Conservation (phyloP, 257 asterid species). For the Nicotiana benthamiana region DNA sequence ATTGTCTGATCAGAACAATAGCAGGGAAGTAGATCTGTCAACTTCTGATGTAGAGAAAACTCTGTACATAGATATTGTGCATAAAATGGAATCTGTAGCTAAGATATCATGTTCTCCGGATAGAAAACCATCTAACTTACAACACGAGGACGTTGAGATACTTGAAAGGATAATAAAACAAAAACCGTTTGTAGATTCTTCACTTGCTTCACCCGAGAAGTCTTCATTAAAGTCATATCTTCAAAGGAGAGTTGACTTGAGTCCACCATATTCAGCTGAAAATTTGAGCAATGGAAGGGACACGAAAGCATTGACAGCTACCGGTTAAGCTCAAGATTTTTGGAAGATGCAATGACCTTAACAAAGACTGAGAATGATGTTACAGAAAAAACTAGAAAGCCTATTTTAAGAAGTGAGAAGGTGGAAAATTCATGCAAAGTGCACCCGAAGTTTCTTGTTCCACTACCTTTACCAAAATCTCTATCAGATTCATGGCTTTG, state of each 20-base stretch:
- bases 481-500: slow-evolving; percentile 90
- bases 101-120: slow-evolving; percentile 19
- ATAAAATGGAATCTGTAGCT: slow-evolving; percentile 21
- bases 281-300: slow-evolving; percentile 5
- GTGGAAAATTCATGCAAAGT: slow-evolving; percentile 11
- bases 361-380: slow-evolving; percentile 16
- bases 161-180: slow-evolving; percentile 16
- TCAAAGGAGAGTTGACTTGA: slow-evolving; percentile 20
- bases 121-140: slow-evolving; percentile 7
- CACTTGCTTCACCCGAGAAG: slow-evolving; percentile 16
- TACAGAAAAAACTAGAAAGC: slow-evolving; percentile 9
- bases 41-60: slow-evolving; percentile 47
- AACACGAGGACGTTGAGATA: slow-evolving; percentile 17
- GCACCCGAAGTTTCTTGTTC: slow-evolving; percentile 26
- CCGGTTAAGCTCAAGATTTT: slow-evolving; percentile 18
- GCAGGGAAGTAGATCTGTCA: slow-evolving; percentile 20
- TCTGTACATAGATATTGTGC: slow-evolving; percentile 48
- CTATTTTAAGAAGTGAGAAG: slow-evolving; percentile 8
- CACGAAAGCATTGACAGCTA: slow-evolving; percentile 7
- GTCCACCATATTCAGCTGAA: slow-evolving; percentile 10
- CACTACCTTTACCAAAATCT: slow-evolving; percentile 77
- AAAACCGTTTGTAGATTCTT: slow-evolving; percentile 18
- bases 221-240: slow-evolving; percentile 10
- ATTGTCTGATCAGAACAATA: slow-evolving; percentile 27
- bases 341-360: slow-evolving; percentile 4